Evolutionary conservation across 1,139 yeast species (phyloP).

Genomic region (Suhomyces terraborum): DNA sequence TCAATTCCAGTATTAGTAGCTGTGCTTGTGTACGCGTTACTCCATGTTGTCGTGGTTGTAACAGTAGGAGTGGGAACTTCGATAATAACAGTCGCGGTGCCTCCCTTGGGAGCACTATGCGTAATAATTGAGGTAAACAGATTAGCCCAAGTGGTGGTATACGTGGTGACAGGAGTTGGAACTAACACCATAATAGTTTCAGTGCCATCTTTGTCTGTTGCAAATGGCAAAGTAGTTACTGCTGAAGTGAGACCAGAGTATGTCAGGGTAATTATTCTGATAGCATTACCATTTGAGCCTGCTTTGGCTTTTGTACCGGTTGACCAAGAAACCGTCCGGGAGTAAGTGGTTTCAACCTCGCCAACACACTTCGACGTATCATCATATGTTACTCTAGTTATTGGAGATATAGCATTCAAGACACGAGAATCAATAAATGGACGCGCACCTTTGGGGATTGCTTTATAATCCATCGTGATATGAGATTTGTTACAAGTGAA

Average conservation of each 20-base stretch:
- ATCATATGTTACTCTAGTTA: no score
- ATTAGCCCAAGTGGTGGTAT: conserved; percentile 16
- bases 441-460: conserved; percentile 35
- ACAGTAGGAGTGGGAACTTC: conserved; percentile 15
- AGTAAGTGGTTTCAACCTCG: conserved; percentile 11
- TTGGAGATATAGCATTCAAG: conserved; percentile 5
- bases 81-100: conserved; percentile 13
- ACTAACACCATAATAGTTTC: conserved; percentile 18
- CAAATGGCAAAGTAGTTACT: conserved; percentile 22
- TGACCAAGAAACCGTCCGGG: conserved; percentile 8
- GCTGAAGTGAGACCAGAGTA: conserved; percentile 26
- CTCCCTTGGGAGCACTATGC: conserved; percentile 11
- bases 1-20: conserved; percentile 14
- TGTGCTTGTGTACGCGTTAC: conserved; percentile 2
- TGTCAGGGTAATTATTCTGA: conserved; percentile 26
- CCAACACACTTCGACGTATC: conserved; percentile 17
- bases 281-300: conserved; percentile 26
- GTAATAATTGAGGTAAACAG: conserved; percentile 10
- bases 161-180: conserved; percentile 18
- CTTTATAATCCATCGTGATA: conserved; percentile 19
- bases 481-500: conserved; percentile 20
- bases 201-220: conserved; percentile 13
- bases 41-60: conserved; percentile 5
- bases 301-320: conserved; percentile 14
- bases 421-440: conserved; percentile 28